Evolutionary conservation across 352 stramenopile genomes (phyloP).

Genomic region (Phytopythium litorale): DNA sequence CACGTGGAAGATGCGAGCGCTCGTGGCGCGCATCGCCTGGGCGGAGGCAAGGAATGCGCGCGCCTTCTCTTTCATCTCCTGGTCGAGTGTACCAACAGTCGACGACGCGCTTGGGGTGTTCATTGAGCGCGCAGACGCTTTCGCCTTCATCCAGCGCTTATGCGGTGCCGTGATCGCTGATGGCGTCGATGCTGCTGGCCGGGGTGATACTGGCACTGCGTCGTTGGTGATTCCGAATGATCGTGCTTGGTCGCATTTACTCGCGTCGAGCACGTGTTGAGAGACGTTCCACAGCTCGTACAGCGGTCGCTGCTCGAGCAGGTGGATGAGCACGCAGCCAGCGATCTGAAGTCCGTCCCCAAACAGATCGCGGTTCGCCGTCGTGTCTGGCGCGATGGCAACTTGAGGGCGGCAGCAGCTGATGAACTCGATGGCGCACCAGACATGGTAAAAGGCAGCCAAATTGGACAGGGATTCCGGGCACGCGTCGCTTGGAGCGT

Average conservation of each 20-base stretch:
- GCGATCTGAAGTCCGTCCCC: slow-evolving; percentile 61
- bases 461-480: slow-evolving; percentile 41
- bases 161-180: neutral
- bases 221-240: neutral
- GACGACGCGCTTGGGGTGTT: slow-evolving; percentile 3
- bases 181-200: neutral
- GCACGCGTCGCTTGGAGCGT: slow-evolving; percentile 23
- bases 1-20: slow-evolving; percentile 31
- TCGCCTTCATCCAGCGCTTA: slow-evolving; percentile 6
- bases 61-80: slow-evolving; percentile 44
- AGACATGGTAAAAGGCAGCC: slow-evolving; percentile 58
- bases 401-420: slow-evolving; percentile 29
- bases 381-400: slow-evolving; percentile 3
- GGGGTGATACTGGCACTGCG: neutral
- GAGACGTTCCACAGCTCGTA: slow-evolving; percentile 66
- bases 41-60: slow-evolving; percentile 34
- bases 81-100: slow-evolving; percentile 33
- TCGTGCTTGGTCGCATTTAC: slow-evolving; percentile 1
- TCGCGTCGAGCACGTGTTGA: slow-evolving; percentile 41
- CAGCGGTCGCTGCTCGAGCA: slow-evolving; percentile 43
- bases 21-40: slow-evolving; percentile 27
- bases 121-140: neutral
- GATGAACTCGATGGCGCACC: slow-evolving; percentile 61
- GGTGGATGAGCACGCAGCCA: slow-evolving; percentile 49
- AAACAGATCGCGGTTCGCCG: slow-evolving; percentile 29